Evolutionary conservation across 163 green algal genomes (phyloP).

Genomic region (Scenedesmus sp.): DNA sequence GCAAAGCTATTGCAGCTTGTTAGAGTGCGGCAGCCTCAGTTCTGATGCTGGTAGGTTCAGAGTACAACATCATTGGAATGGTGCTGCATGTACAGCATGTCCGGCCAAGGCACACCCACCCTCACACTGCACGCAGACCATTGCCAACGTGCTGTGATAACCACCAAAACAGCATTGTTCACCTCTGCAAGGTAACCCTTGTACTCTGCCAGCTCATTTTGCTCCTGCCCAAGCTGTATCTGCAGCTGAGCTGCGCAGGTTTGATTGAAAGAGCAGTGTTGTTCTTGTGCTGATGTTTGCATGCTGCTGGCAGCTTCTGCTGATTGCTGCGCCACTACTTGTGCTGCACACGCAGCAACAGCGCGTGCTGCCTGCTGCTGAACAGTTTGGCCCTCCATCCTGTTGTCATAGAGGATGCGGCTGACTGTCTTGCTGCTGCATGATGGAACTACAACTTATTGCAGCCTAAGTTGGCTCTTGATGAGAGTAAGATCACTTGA

Average conservation of each 20-base stretch:
- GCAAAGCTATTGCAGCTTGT: background rate
- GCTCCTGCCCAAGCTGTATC: background rate
- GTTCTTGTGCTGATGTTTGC: background rate
- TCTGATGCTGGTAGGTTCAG: background rate
- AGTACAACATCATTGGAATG: no score
- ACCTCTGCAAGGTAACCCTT: slow-evolving; percentile 35
- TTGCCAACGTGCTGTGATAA: no score
- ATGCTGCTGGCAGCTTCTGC: background rate
- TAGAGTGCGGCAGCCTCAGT: no score
- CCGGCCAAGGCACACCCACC: no score
- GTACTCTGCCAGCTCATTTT: slow-evolving; percentile 1
- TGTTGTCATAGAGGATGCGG: background rate
- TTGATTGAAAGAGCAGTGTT: background rate
- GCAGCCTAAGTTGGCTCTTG: background rate
- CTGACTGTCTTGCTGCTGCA: background rate
- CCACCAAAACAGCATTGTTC: background rate
- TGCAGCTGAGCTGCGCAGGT: background rate
- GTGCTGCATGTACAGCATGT: no score
- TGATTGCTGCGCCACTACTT: background rate
- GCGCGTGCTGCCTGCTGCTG: background rate
- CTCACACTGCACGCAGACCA: no score
- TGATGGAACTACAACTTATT: background rate
- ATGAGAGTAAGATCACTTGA: background rate
- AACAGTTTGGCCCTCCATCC: background rate
- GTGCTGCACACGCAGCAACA: background rate